Percentiles rank a stretch among this genome's conserved stretches.
phyloP scores from a whole-genome alignment of 371 early-diverging fungal species.

The Phascolomyces articulosus region DNA sequence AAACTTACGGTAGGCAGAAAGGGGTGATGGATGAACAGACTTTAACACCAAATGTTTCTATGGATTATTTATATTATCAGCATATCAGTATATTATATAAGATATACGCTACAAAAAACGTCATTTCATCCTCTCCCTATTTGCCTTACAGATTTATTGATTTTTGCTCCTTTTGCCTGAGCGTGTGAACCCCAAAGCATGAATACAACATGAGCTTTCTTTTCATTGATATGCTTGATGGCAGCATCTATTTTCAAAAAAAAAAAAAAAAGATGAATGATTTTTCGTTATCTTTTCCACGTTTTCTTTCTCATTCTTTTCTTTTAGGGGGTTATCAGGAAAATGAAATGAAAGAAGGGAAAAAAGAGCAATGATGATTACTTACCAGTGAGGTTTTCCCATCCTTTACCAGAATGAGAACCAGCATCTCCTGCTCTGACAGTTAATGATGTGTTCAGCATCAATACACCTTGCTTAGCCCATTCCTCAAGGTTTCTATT shows the following conservation, averaged over 20 bases:
- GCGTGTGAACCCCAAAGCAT: slow-evolving; percentile 98
- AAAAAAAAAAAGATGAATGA: background rate
- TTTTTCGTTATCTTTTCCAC: background rate
- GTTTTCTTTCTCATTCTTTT: background rate
- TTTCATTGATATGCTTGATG: slow-evolving; percentile 72
- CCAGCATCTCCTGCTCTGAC: slow-evolving; percentile 86
- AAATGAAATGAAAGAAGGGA: no score
- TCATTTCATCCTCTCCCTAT: background rate
- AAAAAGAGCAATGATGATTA: background rate
- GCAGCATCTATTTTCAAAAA: slow-evolving; percentile 64
- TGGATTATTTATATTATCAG: background rate
- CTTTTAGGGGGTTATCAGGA: no score
- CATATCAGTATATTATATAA: background rate
- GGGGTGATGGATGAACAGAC: slow-evolving; percentile 94
- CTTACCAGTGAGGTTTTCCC: slow-evolving; percentile 89
- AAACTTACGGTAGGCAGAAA: slow-evolving; percentile 74
- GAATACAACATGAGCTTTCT: slow-evolving; percentile 81
- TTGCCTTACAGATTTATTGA: slow-evolving; percentile 54
- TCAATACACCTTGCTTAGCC: slow-evolving; percentile 93
- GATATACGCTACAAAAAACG: no score
- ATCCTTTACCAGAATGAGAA: slow-evolving; percentile 90
- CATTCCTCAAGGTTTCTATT: slow-evolving; percentile 79
- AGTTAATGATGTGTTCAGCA: slow-evolving; percentile 94
- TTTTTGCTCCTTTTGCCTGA: slow-evolving; percentile 70
- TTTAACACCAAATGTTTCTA: slow-evolving; percentile 87